These are phyloP conservation scores for Talinum fruticosum DNA, from an alignment of 148 eudicot genomes.

Conservation along the genomic window DNA sequence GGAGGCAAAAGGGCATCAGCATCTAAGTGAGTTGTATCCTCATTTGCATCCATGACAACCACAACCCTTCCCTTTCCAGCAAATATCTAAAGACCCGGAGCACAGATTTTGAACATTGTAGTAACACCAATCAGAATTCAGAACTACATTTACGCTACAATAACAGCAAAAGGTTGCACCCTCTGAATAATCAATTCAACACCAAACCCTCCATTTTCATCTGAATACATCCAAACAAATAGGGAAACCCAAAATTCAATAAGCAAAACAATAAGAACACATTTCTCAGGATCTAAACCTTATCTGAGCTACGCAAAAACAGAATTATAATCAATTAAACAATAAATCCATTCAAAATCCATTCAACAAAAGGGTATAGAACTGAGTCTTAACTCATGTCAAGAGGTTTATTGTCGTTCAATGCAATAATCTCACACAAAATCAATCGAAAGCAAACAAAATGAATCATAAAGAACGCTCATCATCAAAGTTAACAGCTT, in stretches of 20 bases:
- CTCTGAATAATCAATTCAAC: slow-evolving; percentile 20
- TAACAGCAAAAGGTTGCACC: slow-evolving; percentile 24
- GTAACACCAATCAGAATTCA: slow-evolving; percentile 10
- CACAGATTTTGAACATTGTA: slow-evolving; percentile 16
- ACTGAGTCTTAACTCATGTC: slow-evolving; percentile 13
- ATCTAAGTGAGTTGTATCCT: slow-evolving; percentile 53
- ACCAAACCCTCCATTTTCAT: slow-evolving; percentile 26
- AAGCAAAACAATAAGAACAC: slow-evolving; percentile 1
- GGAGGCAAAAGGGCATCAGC: slow-evolving; percentile 89
- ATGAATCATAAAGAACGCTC: slow-evolving; percentile 14
- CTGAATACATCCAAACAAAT: slow-evolving; percentile 11
- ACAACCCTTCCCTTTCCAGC: slow-evolving; percentile 18
- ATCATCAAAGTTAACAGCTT: slow-evolving; percentile 27
- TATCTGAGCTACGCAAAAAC: slow-evolving; percentile 7
- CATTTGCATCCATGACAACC: slow-evolving; percentile 57
- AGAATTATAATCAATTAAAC: slow-evolving; percentile 1
- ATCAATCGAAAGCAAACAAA: slow-evolving; percentile 4
- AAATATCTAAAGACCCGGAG: slow-evolving; percentile 18
- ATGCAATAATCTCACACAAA: slow-evolving; percentile 23
- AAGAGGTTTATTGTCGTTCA: slow-evolving; percentile 20
- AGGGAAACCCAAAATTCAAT: slow-evolving; percentile 10
- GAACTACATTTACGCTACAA: slow-evolving; percentile 27
- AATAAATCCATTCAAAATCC: neutral
- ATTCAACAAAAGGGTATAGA: slow-evolving; percentile 1
- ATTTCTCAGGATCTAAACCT: slow-evolving; percentile 22